Evolutionary conservation across 352 stramenopile species (phyloP).

Genomic region (Globisporangium paddicum): DNA sequence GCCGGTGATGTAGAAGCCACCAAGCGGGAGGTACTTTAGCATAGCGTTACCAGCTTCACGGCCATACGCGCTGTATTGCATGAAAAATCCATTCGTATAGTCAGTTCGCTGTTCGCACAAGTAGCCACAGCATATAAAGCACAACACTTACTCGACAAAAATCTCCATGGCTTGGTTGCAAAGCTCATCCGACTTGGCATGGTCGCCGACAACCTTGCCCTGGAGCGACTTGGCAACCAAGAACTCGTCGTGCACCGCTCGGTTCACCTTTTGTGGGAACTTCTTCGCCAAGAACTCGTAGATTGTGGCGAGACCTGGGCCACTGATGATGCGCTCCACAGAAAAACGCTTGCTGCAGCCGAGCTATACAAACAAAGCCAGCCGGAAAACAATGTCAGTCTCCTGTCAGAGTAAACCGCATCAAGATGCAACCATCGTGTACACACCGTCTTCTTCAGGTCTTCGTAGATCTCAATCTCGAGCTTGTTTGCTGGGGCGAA

Average conservation of each 20-base stretch:
- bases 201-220: conserved; percentile 82
- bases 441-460: conserved; percentile 52
- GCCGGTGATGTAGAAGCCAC: conserved; percentile 96
- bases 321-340: conserved; percentile 95
- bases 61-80: conserved; percentile 81
- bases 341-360: conserved; percentile 86
- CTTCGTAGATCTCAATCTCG: conserved; percentile 85
- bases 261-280: conserved; percentile 84
- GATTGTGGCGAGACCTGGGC: conserved; percentile 93
- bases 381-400: background rate
- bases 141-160: conserved; percentile 80
- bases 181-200: conserved; percentile 80
- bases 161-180: conserved; percentile 92
- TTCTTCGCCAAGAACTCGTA: conserved; percentile 95
- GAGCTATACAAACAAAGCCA: conserved; percentile 64
- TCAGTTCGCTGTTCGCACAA: background rate
- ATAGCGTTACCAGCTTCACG: conserved; percentile 91
- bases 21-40: conserved; percentile 95
- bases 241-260: conserved; percentile 69
- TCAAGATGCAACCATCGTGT: background rate
- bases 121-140: background rate
- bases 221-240: conserved; percentile 55
- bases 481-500: conserved; percentile 89
- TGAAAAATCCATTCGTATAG: conserved; percentile 4
- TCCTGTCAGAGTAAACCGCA: background rate